These are phyloP conservation scores for Metschnikowia shivogae DNA, from an alignment of 805 yeast species.

Conservation along the genomic window DNA sequence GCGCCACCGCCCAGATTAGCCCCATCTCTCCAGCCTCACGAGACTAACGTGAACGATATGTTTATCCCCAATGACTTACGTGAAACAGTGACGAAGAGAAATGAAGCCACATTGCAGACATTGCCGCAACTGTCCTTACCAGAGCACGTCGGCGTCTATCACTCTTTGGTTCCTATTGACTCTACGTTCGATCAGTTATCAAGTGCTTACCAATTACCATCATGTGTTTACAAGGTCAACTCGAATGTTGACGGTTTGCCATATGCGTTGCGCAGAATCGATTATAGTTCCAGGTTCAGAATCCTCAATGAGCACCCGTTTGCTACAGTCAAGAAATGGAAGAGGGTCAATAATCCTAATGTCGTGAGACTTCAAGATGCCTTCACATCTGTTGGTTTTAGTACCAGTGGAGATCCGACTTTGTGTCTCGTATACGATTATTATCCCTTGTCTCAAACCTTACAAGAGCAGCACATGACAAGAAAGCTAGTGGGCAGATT, in stretches of 20 bases:
- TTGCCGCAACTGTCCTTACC: slow-evolving; percentile 49
- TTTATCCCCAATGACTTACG: slow-evolving; percentile 73
- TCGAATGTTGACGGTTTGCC: slow-evolving; percentile 75
- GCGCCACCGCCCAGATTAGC: slow-evolving; percentile 72
- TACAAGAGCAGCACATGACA: slow-evolving; percentile 63
- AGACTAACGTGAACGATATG: slow-evolving; percentile 62
- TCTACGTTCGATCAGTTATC: slow-evolving; percentile 29
- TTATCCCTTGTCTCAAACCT: slow-evolving; percentile 70
- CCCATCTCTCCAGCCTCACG: slow-evolving; percentile 61
- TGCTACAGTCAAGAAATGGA: slow-evolving; percentile 65
- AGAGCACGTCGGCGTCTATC: slow-evolving; percentile 62
- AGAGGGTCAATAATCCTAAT: slow-evolving; percentile 47
- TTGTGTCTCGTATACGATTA: slow-evolving; percentile 79
- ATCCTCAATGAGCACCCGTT: slow-evolving; percentile 53
- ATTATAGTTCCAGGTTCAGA: slow-evolving; percentile 26
- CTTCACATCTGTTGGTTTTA: slow-evolving; percentile 83
- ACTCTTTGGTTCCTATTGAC: slow-evolving; percentile 81
- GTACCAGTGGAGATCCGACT: slow-evolving; percentile 52
- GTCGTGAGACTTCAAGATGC: slow-evolving; percentile 71
- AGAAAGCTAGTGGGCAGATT: slow-evolving; percentile 38
- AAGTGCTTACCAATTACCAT: slow-evolving; percentile 48
- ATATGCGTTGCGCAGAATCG: slow-evolving; percentile 73
- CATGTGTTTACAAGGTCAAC: slow-evolving; percentile 72
- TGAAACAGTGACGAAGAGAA: slow-evolving; percentile 64
- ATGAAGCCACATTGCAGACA: slow-evolving; percentile 75